Evolutionary conservation across 2,329 filamentous ascomycete genomes (phyloP), one percentile per base, ranked within the genome.

Genomic region (Rhynchosporium agropyri): DNA sequence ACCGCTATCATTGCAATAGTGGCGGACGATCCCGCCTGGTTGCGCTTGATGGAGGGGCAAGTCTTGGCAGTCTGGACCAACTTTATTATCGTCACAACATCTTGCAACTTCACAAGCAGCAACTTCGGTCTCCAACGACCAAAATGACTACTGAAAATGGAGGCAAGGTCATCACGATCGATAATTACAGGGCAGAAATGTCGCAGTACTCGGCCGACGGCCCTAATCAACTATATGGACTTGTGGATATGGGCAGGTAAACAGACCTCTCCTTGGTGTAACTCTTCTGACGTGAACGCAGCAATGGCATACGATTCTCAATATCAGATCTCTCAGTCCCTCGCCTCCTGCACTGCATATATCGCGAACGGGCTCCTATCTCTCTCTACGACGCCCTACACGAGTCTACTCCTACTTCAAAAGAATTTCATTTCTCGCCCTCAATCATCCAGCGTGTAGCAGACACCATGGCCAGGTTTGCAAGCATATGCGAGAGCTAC

Each of bases 281-380:
- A 10, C 3, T 4, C 33, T 38, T 36, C 60, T 71, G 56, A 71
- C 54, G 20, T 20, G 8, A 54, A 13, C 13, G 13, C 33, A 91
- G 92, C 80, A 97, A 97, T 79, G 93, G 92, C 71, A 94, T 97
- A 71, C 91, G 93, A 61, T 96, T 96, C 80, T 94, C 91, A 50
- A 91, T 97, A 71, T 91, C 92, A 8, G 87, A 92, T 68, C 82
- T 96, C n/a, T 83, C 87, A 3, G 87, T 89, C 28, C 84, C 86
- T 3, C 89, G 92, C 29, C 85, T 92, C 29, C 82, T 97, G 48
- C 87, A 83, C 20, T 93, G 89, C 31, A 71, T 97, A 61, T 96
- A 91, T 76, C 86, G 89, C 70, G 86, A 92, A 70, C 88, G 93
- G 5, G 89, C 87, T 9, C 84, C 83, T 28, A 95, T 97, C 63